phyloP scores from a whole-genome alignment of 441 rosid genomes.

The Adansonia madagascariensis region DNA sequence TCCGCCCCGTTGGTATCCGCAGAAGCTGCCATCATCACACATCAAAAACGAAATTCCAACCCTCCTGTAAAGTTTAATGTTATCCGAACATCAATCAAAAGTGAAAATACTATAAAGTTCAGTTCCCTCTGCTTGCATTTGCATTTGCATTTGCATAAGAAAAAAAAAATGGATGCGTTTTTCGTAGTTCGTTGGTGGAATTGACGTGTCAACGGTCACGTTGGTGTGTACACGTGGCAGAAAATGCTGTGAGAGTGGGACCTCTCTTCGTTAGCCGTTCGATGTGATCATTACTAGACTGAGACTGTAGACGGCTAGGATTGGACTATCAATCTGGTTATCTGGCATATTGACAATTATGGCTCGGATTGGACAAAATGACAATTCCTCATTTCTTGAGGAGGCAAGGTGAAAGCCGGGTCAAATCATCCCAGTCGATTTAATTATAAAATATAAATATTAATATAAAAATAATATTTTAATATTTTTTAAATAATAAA shows the following conservation, averaged over 20 bases:
- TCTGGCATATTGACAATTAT: too few species aligned
- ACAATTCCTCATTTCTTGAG: too few species aligned
- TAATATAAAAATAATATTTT: too few species aligned
- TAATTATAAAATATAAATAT: too few species aligned
- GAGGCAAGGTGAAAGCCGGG: too few species aligned
- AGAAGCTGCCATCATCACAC: constrained; percentile 33
- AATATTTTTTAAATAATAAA: too few species aligned
- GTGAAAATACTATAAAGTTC: neutral
- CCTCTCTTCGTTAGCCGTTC: neutral
- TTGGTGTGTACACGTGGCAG: constrained; percentile 23
- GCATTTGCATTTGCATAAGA: neutral
- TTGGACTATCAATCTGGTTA: too few species aligned
- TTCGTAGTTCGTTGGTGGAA: constrained; percentile 11
- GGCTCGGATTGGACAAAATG: too few species aligned
- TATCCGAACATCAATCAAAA: neutral
- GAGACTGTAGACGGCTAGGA: neutral
- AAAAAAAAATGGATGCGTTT: neutral
- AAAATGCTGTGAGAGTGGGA: neutral
- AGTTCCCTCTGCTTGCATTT: neutral
- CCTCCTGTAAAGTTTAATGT: too few species aligned
- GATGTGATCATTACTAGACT: neutral
- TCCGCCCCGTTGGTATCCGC: constrained; percentile 42
- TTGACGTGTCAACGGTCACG: constrained; percentile 34
- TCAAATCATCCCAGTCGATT: too few species aligned
- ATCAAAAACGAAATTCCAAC: neutral